Conservation (phyloP, 345 rosid genomes). For the Lumnitzera racemosa region DNA sequence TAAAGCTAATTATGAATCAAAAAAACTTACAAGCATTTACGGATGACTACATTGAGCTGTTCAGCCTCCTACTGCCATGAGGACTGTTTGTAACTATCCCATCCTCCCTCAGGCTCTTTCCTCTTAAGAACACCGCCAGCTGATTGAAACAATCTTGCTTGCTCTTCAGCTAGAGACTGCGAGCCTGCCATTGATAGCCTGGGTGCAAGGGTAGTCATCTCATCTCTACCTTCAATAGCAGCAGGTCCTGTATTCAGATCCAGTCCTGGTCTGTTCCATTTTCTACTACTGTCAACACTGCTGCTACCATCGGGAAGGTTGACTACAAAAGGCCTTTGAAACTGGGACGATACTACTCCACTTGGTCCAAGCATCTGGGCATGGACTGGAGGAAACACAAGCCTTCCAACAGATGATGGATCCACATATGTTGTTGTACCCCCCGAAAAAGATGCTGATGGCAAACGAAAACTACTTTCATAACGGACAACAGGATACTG, state of each 20-base stretch:
- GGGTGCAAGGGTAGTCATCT: constrained; percentile 26
- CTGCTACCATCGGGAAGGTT: constrained; percentile 48
- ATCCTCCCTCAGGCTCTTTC: constrained; percentile 88
- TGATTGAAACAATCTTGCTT: constrained; percentile 63
- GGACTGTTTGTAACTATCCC: constrained; percentile 76
- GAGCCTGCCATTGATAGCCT: constrained; percentile 50
- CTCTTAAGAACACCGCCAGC: constrained; percentile 59
- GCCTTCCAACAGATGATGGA: constrained; percentile 57
- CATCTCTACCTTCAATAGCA: constrained; percentile 65
- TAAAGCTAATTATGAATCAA: background rate
- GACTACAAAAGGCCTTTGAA: constrained; percentile 52
- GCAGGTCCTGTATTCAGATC: constrained; percentile 87
- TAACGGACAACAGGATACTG: constrained; percentile 71
- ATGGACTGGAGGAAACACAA: constrained; percentile 52
- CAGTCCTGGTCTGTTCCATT: constrained; percentile 63
- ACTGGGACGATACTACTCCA: constrained; percentile 48
- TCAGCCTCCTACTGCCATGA: constrained; percentile 64
- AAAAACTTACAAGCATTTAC: constrained; percentile 34
- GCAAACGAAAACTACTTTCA: constrained; percentile 48
- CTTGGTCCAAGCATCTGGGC: constrained; percentile 58
- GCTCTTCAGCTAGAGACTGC: constrained; percentile 55
- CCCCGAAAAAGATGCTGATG: constrained; percentile 56
- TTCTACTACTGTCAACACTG: constrained; percentile 40
- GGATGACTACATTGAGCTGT: constrained; percentile 21
- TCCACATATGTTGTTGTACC: constrained; percentile 62